A percentile compares a stretch with the other conserved stretches of the same genome.
phyloP scores from a whole-genome alignment of 169 alveolate genomes.

The Eimeria tenella region DNA sequence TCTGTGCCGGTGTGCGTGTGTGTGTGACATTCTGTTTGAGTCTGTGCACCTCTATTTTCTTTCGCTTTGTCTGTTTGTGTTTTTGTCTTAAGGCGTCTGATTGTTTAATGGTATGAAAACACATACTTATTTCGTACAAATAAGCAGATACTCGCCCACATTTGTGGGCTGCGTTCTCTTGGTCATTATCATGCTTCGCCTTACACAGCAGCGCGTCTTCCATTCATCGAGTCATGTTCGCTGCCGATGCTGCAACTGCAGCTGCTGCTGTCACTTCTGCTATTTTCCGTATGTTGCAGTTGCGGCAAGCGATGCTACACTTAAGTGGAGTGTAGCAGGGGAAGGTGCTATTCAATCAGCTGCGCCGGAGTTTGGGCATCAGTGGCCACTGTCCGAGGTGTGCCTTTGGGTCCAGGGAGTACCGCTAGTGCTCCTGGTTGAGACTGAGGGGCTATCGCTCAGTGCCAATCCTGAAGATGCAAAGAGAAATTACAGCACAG shows the following conservation, averaged over 20 bases:
- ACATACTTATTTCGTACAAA: not conserved
- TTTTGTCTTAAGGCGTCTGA: not conserved
- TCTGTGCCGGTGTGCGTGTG: no score
- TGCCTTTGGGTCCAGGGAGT: conserved; percentile 29
- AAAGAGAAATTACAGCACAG: not conserved
- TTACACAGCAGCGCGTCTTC: not conserved
- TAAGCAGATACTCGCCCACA: not conserved
- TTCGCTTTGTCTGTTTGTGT: not conserved
- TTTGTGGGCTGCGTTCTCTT: not conserved
- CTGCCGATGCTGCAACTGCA: not conserved
- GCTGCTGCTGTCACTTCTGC: not conserved
- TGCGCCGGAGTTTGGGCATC: not conserved
- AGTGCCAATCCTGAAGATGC: not conserved
- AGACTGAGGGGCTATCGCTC: conserved; percentile 6
- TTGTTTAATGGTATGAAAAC: not conserved
- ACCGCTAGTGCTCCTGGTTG: conserved; percentile 6
- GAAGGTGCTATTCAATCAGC: conserved; percentile 10
- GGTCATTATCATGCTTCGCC: not conserved
- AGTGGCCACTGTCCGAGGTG: conserved; percentile 37
- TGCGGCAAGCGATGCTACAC: not conserved
- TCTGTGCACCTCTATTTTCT: not conserved
- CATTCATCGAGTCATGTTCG: not conserved
- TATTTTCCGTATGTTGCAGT: conserved; percentile 2
- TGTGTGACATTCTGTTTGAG: not conserved
- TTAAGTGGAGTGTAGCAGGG: not conserved